Base-by-base conservation (phyloP, 129 eudicot genomes). In the Flaveria ramosissima region DNA sequence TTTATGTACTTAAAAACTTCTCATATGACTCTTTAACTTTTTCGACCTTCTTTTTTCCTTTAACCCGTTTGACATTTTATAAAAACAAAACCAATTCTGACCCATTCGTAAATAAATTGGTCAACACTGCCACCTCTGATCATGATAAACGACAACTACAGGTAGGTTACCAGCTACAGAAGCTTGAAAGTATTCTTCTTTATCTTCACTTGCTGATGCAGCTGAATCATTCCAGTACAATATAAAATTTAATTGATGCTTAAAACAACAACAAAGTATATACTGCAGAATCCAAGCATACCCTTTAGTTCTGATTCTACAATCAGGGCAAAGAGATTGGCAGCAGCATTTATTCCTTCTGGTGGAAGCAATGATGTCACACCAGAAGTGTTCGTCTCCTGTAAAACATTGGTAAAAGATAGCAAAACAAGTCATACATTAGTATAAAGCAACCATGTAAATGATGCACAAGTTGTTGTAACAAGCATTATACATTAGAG, bases 231-330 rank as follows among this genome's bases (percentile, higher is more conserved):
- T 74, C 46, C 6, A 1, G 42, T 10, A 14, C 71, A 56, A 32
- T 17, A 67, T 55, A 23, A 74, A 57, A 26, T 47, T 55, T 67
- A 39, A 81, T 36, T 10, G n/a, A 74, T 16, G 16, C 21, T 69
- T 26, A 41, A 19, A 32, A 70, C 41, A 72, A 78, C 64, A 8
- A 70, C 46, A 73, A 56, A 53, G 68, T 16, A 62, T 51, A 2
- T 24, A 19, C 5, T 51, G 56, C 59, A 57, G 68, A 63, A 55
- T 77, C 77, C 80, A 74, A 56, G 19, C 75, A 67, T 80, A 95
- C 99, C 92, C 83, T 86, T 95, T 45, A 95, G 74, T 70, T 95
- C 99, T 73, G 93, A 92, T 86, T 95, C 90, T 45, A 89, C 96
- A 70, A 95, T 91, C 82, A 89, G 76, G 76, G 81, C 77, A 85